Evolutionary conservation across 805 yeast genomes (phyloP), one percentile per base, ranked within the genome.

Genomic region (Kuraishia cidri): DNA sequence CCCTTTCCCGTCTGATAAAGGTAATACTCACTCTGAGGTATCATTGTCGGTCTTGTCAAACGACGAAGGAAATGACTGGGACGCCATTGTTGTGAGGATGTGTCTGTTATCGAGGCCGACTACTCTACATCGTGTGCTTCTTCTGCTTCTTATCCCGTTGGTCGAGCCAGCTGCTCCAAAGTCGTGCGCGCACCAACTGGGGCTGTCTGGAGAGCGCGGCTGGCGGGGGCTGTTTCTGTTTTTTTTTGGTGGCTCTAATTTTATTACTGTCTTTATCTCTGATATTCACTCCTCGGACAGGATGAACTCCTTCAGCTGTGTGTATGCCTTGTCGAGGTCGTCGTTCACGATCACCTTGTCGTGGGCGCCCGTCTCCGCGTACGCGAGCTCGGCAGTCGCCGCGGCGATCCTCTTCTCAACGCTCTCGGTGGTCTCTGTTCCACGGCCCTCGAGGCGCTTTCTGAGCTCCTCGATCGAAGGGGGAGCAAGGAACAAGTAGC

Each of bases 391-490:
- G 30, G 83, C 83, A 37, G 74, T 44, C 11, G 98, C 97, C 41
- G 95, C 95, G 32, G 68, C 69, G 36, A 92, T 65, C 60, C 99
- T 79, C 67, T 84, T 87, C 48, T 72, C 72, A 31, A 92, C 54
- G 31, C 88, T 75, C 47, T 90, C 97, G 30, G 69, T 69, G 26
- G 95, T 84, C 66, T 92, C 99, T 21, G 98, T 92, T 41, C 98
- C 98, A 63, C 99, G 82, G 30, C 81, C 79, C 32, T 67, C 72
- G 46, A 92, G 72, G 60, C 99, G 77, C 39, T 62, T 56, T 52
- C 74, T 74, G 48, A 92, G 72, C 34, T 68, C 75, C 34, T 85
- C 95, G 43, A 87, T 62, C 13, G 92, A 79, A 20, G 99, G 98
- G 22, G 99, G 99, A 26, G 95, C 80, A 40, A 92, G 57, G 52